Conservation (phyloP, 1,284 basidiomycete genomes). For the Malassezia nana region DNA sequence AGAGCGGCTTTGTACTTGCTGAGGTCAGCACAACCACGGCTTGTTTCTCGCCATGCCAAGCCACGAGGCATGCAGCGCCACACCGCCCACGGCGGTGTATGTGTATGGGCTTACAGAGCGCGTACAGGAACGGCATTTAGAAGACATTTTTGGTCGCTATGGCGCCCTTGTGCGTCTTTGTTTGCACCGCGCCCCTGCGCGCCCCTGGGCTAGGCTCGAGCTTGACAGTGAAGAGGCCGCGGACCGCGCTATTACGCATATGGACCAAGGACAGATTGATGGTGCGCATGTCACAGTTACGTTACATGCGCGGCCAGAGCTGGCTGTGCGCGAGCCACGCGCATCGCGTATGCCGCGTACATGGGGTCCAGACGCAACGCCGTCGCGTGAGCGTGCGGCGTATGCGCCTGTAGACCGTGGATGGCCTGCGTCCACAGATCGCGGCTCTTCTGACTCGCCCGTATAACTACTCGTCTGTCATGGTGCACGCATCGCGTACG, state of each 20-base stretch:
- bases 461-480: conserved; percentile 10
- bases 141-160: conserved; percentile 27
- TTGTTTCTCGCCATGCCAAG: background rate
- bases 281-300: conserved; percentile 10
- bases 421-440: background rate
- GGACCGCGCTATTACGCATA: conserved; percentile 24
- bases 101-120: conserved; percentile 19
- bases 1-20: background rate
- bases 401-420: background rate
- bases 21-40: background rate
- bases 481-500: conserved; percentile 15
- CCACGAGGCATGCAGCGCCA: background rate
- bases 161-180: conserved; percentile 13
- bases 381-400: background rate
- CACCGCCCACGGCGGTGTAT: conserved; percentile 6
- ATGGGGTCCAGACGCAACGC: too few relatives aligned
- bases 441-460: background rate
- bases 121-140: conserved; percentile 23
- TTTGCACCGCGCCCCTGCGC: background rate
- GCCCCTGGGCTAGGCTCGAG: conserved; percentile 17
- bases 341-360: background rate
- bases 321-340: background rate
- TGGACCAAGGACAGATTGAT: conserved; percentile 35
- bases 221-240: conserved; percentile 18
- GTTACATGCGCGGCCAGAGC: background rate